Evolutionary conservation across 2,329 filamentous ascomycete species (phyloP).

Genomic region (Fusarium sororula): DNA sequence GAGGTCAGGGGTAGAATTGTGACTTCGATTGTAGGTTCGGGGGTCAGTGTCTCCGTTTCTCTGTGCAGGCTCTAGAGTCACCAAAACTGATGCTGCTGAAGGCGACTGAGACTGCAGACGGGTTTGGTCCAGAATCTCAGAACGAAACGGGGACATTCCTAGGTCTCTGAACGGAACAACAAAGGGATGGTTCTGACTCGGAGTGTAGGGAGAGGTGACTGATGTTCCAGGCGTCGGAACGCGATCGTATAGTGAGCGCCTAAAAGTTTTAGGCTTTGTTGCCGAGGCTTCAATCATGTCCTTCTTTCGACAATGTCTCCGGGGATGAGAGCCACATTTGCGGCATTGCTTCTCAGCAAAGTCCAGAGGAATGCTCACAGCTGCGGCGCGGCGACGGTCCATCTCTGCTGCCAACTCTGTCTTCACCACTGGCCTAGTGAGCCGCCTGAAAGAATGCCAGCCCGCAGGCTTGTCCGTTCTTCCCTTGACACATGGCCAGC

Average conservation of each 20-base stretch:
- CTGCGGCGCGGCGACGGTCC: background rate
- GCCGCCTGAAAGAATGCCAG: background rate
- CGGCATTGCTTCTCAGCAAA: conserved; percentile 22
- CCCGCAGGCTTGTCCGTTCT: background rate
- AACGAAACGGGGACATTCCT: background rate
- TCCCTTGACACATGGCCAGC: conserved; percentile 31
- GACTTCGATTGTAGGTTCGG: background rate
- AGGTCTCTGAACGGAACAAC: background rate
- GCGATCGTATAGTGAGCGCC: background rate
- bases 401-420: conserved; percentile 3
- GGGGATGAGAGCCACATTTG: conserved; percentile 26
- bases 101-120: background rate
- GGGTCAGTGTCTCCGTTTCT: background rate
- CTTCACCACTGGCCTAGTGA: background rate
- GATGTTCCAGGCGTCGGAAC: background rate
- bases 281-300: background rate
- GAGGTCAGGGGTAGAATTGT: conserved; percentile 4
- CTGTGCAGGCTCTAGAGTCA: background rate
- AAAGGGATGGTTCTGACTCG: background rate
- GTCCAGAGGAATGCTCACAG: conserved; percentile 7
- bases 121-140: background rate
- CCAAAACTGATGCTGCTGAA: background rate
- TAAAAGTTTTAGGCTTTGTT: background rate
- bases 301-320: conserved; percentile 15
- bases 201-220: background rate